Evolutionary conservation across 257 asterid genomes (phyloP), one percentile per base, ranked within the genome.

Genomic region (Penstemon barbatus): DNA sequence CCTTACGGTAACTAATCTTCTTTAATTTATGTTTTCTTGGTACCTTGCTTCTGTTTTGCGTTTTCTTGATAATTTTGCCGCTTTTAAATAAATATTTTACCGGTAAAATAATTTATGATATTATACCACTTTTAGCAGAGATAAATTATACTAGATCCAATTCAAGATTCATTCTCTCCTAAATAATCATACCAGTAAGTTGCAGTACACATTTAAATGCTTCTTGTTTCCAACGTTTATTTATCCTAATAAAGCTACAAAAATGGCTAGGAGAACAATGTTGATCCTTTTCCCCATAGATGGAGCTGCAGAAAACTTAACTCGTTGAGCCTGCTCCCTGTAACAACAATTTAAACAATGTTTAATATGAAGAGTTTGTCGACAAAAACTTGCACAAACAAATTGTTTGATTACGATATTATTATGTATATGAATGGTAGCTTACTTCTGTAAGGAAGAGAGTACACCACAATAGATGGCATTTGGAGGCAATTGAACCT

Each of bases 381-480:
- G 3, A 8, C 12, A 57, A 25, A 19, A 25, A 0, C 8, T 57
- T 57, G 3, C n/a, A 57, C 3, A 6, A 8, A 9, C 4, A 57
- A 38, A 41, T 5, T 13, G 9, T 18, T 42, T 52, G 38, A 2
- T 9, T 7, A 19, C 6, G 9, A 13, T 2, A 11, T 18, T 42
- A 5, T 6, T 10, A 13, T 48, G 61, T 18, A 6, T 39, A 64
- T 36, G n/a, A 51, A 8, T 41, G 15, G 15, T 7, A 15, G 33
- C 92, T 80, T 88, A 91, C 97, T 80, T 88, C 78, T 92, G 98
- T 73, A 92, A 78, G 33, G 83, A 64, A 45, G 96, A 80, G 33
- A 92, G 92, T 62, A 65, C 76, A 36, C 98, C 98, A 71, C 98
- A 92, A 64, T 87, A 92, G 70, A 92, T 92, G 57, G 88, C 72